Evolutionary conservation across 1,139 yeast genomes (phyloP).

Genomic region (Candida glucosophila): DNA sequence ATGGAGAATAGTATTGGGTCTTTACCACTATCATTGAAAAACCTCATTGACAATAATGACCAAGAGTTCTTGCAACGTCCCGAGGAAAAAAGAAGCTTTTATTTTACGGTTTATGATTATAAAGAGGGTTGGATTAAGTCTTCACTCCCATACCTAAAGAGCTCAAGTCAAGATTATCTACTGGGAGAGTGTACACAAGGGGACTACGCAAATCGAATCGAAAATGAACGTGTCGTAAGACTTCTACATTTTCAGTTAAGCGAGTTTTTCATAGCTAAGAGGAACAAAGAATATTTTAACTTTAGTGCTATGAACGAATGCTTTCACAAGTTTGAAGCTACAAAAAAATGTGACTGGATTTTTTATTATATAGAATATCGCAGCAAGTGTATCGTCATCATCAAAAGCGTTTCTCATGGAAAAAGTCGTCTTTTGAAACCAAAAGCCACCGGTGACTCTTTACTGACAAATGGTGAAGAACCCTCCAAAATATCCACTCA

Average conservation of each 20-base stretch:
- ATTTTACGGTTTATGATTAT: constrained; percentile 27
- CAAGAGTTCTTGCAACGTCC: constrained; percentile 1
- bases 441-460: no score
- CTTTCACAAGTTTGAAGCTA: constrained; percentile 36
- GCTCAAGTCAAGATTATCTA: constrained; percentile 7
- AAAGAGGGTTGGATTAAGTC: constrained; percentile 20
- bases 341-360: constrained; percentile 36
- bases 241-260: no score
- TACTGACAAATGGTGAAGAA: no score
- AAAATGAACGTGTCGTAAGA: no score
- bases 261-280: constrained; percentile 22
- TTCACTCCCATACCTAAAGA: constrained; percentile 28
- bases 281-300: constrained; percentile 15
- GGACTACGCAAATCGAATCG: no score
- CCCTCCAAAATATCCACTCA: no score
- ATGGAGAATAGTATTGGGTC: constrained; percentile 24
- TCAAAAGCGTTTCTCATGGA: constrained; percentile 26
- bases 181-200: constrained; percentile 4
- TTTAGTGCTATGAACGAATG: constrained; percentile 20
- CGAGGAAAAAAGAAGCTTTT: constrained; percentile 17
- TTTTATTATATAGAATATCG: constrained; percentile 29
- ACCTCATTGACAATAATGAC: constrained; percentile 5
- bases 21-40: constrained; percentile 18
- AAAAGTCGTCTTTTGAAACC: no score
- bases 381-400: constrained; percentile 24